Evolutionary conservation across 1,284 basidiomycete species (phyloP).

Genomic region (Fistulina hepatica): DNA sequence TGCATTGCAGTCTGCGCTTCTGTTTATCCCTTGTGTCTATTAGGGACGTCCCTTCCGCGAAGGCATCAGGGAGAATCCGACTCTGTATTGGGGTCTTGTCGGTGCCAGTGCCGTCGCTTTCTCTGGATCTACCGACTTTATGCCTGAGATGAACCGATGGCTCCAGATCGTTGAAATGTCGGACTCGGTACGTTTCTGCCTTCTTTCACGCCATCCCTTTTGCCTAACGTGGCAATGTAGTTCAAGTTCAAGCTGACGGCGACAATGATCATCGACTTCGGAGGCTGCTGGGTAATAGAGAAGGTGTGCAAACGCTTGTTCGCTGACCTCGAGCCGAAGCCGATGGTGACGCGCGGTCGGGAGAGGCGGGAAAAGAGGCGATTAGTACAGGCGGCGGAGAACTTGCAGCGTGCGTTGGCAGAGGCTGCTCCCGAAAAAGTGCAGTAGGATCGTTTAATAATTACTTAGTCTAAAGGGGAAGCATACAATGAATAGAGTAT

Average conservation of each 20-base stretch:
- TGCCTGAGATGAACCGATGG: slow-evolving; percentile 95
- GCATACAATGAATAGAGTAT: too few species aligned
- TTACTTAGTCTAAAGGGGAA: too few species aligned
- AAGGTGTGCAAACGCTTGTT: slow-evolving; percentile 77
- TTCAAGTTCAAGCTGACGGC: slow-evolving; percentile 73
- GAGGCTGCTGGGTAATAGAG: slow-evolving; percentile 81
- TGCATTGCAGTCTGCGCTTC: slow-evolving; percentile 2
- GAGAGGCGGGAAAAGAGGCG: slow-evolving; percentile 51
- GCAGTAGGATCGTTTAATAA: too few species aligned
- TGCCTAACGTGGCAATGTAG: slow-evolving; percentile 27
- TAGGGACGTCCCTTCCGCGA: slow-evolving; percentile 93
- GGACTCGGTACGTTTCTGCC: slow-evolving; percentile 38
- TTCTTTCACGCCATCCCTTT: slow-evolving; percentile 1
- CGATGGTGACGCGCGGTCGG: slow-evolving; percentile 74
- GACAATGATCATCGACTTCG: slow-evolving; percentile 84
- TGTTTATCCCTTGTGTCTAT: slow-evolving; percentile 3
- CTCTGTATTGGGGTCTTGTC: slow-evolving; percentile 84
- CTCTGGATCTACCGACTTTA: slow-evolving; percentile 85
- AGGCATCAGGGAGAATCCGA: slow-evolving; percentile 86
- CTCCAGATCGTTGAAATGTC: slow-evolving; percentile 94
- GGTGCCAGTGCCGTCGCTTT: slow-evolving; percentile 84
- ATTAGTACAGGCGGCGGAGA: slow-evolving; percentile 18
- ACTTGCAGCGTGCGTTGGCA: not conserved
- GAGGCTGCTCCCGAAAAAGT: too few species aligned
- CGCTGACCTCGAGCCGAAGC: slow-evolving; percentile 79